Evolutionary conservation across 805 yeast species (phyloP).

Genomic region (Starmerella geochares): DNA sequence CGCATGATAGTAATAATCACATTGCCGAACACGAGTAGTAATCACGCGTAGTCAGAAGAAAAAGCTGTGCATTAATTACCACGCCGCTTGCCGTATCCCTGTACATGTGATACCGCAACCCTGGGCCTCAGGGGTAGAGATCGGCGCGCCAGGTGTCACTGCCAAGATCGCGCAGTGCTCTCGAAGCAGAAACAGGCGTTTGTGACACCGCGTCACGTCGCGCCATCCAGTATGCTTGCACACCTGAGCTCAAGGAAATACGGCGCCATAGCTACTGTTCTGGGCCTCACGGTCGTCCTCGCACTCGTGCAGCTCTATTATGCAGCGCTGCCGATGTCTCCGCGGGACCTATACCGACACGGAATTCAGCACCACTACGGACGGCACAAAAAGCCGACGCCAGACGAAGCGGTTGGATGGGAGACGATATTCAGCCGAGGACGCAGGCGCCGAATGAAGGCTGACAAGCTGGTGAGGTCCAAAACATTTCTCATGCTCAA

Average conservation of each 20-base stretch:
- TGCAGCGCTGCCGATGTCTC: not conserved
- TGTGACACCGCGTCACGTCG: not conserved
- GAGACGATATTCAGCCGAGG: not conserved
- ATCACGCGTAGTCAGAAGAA: too few species aligned
- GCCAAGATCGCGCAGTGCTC: not conserved
- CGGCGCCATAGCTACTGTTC: not conserved
- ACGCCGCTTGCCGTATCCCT: too few species aligned
- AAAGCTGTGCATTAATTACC: too few species aligned
- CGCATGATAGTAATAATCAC: not conserved
- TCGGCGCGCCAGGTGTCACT: not conserved
- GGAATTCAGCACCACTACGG: not conserved
- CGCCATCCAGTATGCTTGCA: not conserved
- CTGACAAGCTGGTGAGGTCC: constrained; percentile 11
- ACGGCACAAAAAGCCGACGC: not conserved
- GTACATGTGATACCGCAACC: not conserved
- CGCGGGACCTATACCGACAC: not conserved
- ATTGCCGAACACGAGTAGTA: not conserved
- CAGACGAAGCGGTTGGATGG: not conserved
- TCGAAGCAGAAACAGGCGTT: not conserved
- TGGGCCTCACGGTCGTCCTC: not conserved
- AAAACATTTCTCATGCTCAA: not conserved
- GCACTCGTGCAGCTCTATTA: constrained; percentile 1
- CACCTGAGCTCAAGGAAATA: not conserved
- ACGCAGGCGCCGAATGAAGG: not conserved
- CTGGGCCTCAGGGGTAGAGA: not conserved